Evolutionary conservation across 1,284 basidiomycete species (phyloP), one percentile per base, ranked within the genome.

Genomic region (Uromyces viciae-fabae): DNA sequence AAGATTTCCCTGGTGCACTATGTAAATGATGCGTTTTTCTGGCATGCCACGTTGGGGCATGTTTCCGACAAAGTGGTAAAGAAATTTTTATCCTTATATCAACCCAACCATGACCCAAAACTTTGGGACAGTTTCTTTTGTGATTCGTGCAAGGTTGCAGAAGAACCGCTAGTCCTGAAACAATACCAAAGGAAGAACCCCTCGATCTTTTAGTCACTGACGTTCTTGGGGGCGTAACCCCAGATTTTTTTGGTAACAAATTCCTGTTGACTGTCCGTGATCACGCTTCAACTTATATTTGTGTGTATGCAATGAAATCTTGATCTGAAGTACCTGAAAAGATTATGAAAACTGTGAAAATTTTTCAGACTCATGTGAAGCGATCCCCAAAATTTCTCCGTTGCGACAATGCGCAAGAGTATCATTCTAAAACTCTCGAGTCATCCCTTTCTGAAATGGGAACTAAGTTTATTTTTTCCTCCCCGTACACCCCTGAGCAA

Each of bases 401-500:
- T 3, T 43, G 40, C 25, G n/a, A 69, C 66, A 69, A 69, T n/a
- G 9, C 66, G 4, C 40, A 69, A 38, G 66, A 69, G 28, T 69
- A 69, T 22, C 40, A 25, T 7, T 2, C 17, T 38, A 22, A 69
- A 46, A 2, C 38, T 5, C 28, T 69, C 2, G 15, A 4, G 2
- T 25, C 28, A 14, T 43, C 11, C 38, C 31, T 69, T 19, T 3
- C 38, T 19, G 14, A 11, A 3, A 40, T 69, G 7, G 66, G 64
- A 9, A 33, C 28, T 36, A 15, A 9, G 14, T 28, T 43, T 2
- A n/a, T 69, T 2, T 69, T 69, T 28, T 9, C 66, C 2, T 46
- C n/a, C 2, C 71, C 71, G 3, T 73, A 73, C 31, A 49, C 43
- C 36, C 71, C 43, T 14, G 33, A 73, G 46, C 52, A 75, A 43